These are phyloP conservation scores for Aspergillus sp. DNA, from an alignment of 2,329 filamentous ascomycete genomes.

Conservation along the genomic window DNA sequence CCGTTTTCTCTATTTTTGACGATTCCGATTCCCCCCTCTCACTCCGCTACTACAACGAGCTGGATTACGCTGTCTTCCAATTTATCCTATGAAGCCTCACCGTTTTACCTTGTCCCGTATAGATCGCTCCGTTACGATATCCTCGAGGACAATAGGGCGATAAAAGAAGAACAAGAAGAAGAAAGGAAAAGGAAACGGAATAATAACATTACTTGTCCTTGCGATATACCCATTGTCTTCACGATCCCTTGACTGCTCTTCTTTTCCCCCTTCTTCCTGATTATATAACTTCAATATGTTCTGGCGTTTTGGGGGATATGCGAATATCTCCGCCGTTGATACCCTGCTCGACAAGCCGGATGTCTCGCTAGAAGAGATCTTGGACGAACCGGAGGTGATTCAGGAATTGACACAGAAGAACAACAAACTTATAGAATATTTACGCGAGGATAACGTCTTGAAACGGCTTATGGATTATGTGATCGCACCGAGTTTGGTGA, in stretches of 20 bases:
- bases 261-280: constrained; percentile 22
- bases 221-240: constrained; percentile 8
- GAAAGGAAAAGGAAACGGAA: too few relatives aligned
- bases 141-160: constrained; percentile 13
- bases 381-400: constrained; percentile 92
- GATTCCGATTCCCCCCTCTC: not conserved
- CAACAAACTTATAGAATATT: constrained; percentile 90
- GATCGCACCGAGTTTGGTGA: constrained; percentile 58
- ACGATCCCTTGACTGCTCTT: constrained; percentile 25
- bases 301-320: constrained; percentile 98
- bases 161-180: constrained; percentile 11
- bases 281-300: constrained; percentile 68
- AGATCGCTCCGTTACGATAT: constrained; percentile 19
- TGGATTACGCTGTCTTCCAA: not conserved
- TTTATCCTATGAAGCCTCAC: not conserved
- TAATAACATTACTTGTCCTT: constrained; percentile 1
- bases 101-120: constrained; percentile 16
- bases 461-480: constrained; percentile 86
- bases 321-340: constrained; percentile 93
- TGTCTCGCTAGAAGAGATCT: constrained; percentile 87
- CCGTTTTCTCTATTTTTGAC: not conserved
- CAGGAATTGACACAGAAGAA: constrained; percentile 98
- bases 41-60: not conserved
- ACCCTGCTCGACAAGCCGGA: constrained; percentile 92
- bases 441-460: constrained; percentile 78